These are phyloP conservation scores for Herpetomonas muscarum DNA, from an alignment of 208 protist species.

Conservation along the genomic window DNA sequence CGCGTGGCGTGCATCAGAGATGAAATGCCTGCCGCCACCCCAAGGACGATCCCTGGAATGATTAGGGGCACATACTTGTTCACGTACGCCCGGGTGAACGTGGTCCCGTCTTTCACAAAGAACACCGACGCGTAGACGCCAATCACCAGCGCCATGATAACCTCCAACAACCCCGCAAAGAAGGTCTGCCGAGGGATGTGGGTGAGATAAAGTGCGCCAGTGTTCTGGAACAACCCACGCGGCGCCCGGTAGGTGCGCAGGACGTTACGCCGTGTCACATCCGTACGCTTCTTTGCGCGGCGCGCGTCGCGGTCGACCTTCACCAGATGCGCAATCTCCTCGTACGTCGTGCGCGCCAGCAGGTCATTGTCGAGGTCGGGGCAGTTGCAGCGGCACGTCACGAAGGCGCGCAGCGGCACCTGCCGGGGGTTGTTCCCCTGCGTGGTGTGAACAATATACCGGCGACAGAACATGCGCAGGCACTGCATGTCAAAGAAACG, in stretches of 20 bases:
- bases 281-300: slow-evolving; percentile 26
- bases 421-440: slow-evolving; percentile 68
- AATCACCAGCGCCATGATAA: slow-evolving; percentile 30
- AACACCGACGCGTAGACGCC: slow-evolving; percentile 27
- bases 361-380: slow-evolving; percentile 52
- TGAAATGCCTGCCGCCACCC: slow-evolving; percentile 20
- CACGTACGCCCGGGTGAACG: slow-evolving; percentile 32
- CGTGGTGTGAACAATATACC: slow-evolving; percentile 74
- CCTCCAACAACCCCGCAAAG: slow-evolving; percentile 41
- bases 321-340: slow-evolving; percentile 66
- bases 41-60: slow-evolving; percentile 20
- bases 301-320: slow-evolving; percentile 62
- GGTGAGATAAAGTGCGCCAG: slow-evolving; percentile 64
- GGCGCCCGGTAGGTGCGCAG: slow-evolving; percentile 35
- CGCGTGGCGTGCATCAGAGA: slow-evolving; percentile 42
- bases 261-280: slow-evolving; percentile 20
- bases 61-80: slow-evolving; percentile 25
- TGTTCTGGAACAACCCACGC: slow-evolving; percentile 37
- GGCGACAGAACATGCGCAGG: slow-evolving; percentile 78
- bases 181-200: slow-evolving; percentile 64
- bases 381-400: slow-evolving; percentile 53
- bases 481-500: slow-evolving; percentile 73
- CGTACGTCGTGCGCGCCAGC: slow-evolving; percentile 34
- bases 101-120: slow-evolving; percentile 8
- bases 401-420: slow-evolving; percentile 59